These are phyloP conservation scores for Tulasnella sp. DNA, from an alignment of 768 basidiomycete species.

Conservation along the genomic window DNA sequence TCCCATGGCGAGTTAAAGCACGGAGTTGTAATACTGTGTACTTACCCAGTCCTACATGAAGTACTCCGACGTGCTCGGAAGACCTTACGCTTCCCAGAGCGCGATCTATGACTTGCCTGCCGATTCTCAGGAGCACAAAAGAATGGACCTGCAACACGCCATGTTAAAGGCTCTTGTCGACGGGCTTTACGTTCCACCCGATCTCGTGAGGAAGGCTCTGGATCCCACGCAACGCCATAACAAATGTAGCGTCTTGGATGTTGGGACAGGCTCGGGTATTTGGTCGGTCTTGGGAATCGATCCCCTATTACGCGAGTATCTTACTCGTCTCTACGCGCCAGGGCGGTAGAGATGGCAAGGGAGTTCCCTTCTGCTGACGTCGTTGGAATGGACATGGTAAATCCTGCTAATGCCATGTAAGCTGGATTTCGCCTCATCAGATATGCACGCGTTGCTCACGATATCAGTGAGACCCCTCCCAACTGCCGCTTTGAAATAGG, in stretches of 20 bases:
- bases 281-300: neutral
- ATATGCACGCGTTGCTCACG: neutral
- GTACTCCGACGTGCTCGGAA: neutral
- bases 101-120: slow-evolving; percentile 1
- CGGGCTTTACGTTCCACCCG: slow-evolving; percentile 1
- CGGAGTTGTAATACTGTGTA: neutral
- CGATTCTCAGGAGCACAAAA: slow-evolving; percentile 9
- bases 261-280: slow-evolving; percentile 14
- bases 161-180: neutral
- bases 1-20: neutral
- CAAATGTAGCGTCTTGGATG: neutral
- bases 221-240: neutral
- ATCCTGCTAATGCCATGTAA: neutral
- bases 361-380: slow-evolving; percentile 17
- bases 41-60: neutral
- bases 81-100: neutral
- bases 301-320: neutral
- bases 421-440: neutral
- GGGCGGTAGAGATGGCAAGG: slow-evolving; percentile 19
- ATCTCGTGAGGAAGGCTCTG: slow-evolving; percentile 7
- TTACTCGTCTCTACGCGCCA: neutral
- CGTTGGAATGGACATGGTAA: slow-evolving; percentile 12
- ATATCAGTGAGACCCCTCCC: neutral
- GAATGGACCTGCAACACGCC: neutral
- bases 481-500: slow-evolving; percentile 25